Evolutionary conservation across 169 alveolate genomes (phyloP), one percentile per base, ranked within the genome.

Genomic region (Plasmodium reichenowi): DNA sequence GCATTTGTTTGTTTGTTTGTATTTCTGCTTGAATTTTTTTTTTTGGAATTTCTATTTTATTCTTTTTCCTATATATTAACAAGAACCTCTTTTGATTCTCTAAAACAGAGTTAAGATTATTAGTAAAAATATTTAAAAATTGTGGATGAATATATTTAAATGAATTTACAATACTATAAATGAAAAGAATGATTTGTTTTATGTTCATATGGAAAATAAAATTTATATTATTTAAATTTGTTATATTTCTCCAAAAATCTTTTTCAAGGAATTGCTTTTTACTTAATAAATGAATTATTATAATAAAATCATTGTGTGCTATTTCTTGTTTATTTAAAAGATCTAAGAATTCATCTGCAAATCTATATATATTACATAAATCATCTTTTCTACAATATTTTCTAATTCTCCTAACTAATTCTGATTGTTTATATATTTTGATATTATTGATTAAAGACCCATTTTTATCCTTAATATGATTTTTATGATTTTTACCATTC

Each of bases 371-470:
- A 54, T 48, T 78, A 59, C 89, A 78, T 48, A 78, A 45, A 66
- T 78, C 80, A 67, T 78, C 89, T 56, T 64, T 78, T 78, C 74
- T 78, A 58, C 89, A 78, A 70, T 22, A 78, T 26, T 78, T 78
- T 78, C 89, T 66, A 66, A 78, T 78, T 29, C 43, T 52, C 17
- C 67, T 78, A 26, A 78, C 78, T 13, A 78, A 32, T 32, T 78
- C 89, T 45, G 89, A 78, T 17, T 78, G 89, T 66, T 54, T 74
- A 38, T 9, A 20, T 8, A 48, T 6, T 7, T 48, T 71, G 26
- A 22, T 22, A 67, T 67, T 9, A 26, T 20, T 43, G 54, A 29
- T 32, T 67, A 32, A 20, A 29, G n/a, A 20, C 7, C 24, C 74
- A 67, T 67, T 38, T 38, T 29, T 9, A 13, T 13, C 38, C 12